phyloP scores from a whole-genome alignment of 2,329 filamentous ascomycete species.

The Sporothrix phasma region DNA sequence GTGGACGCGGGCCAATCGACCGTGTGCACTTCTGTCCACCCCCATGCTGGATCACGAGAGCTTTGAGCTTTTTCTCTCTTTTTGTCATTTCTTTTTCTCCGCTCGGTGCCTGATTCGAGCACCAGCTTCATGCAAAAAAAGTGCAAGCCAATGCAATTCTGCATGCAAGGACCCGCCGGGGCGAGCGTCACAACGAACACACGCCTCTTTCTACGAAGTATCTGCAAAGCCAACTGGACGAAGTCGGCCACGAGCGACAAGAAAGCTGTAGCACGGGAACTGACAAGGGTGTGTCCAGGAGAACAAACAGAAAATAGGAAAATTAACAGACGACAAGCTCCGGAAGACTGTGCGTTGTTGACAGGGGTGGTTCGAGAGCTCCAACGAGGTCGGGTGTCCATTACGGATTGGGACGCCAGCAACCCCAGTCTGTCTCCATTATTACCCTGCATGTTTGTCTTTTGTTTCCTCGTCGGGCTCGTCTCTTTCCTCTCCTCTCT shows the following conservation, averaged over 20 bases:
- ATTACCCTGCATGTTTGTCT: neutral
- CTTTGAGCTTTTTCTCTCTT: slow-evolving; percentile 20
- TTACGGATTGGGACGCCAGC: neutral
- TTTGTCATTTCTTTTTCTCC: neutral
- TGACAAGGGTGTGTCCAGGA: neutral
- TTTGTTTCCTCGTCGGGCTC: neutral
- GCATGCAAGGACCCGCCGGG: slow-evolving; percentile 15
- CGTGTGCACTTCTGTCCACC: slow-evolving; percentile 19
- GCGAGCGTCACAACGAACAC: neutral
- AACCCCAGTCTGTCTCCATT: neutral
- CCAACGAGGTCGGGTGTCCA: neutral
- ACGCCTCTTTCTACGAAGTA: neutral
- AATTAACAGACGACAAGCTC: slow-evolving; percentile 26
- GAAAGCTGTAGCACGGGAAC: neutral
- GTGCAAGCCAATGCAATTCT: neutral
- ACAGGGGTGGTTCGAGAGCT: slow-evolving; percentile 5
- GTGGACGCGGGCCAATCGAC: slow-evolving; percentile 25
- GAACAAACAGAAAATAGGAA: neutral
- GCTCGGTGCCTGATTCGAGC: slow-evolving; percentile 15
- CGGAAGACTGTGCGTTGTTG: neutral
- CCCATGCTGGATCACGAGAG: slow-evolving; percentile 25
- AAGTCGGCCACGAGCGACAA: neutral
- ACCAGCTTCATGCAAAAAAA: neutral
- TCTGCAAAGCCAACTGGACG: slow-evolving; percentile 1
- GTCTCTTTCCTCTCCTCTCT: neutral